A percentile compares a stretch with the other conserved stretches of the same genome.
phyloP scores from a whole-genome alignment of 257 asterid species.

The Verbena officinalis region DNA sequence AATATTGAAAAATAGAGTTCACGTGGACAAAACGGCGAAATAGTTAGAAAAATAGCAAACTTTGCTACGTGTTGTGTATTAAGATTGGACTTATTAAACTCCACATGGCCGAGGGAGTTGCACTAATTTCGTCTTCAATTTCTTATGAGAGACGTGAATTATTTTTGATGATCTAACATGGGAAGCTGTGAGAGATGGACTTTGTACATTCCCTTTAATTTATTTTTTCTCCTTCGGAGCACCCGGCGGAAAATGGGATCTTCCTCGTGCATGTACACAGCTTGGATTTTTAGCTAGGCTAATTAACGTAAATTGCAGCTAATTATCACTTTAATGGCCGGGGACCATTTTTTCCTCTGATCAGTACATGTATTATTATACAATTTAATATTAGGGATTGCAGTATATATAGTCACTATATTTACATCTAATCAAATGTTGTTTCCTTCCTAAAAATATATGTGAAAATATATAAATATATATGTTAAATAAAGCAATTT shows the following conservation, averaged over 20 bases:
- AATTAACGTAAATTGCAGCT: background rate
- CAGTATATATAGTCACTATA: too few relatives aligned
- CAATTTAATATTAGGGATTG: too few relatives aligned
- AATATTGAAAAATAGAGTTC: background rate
- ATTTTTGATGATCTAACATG: constrained; percentile 14
- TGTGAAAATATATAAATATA: too few relatives aligned
- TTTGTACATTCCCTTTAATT: too few relatives aligned
- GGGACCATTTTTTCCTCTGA: background rate
- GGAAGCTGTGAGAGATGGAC: constrained; percentile 19
- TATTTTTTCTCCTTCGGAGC: background rate
- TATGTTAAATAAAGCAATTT: background rate
- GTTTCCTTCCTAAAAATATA: too few relatives aligned
- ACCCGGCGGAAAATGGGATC: constrained; percentile 27
- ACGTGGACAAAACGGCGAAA: too few relatives aligned
- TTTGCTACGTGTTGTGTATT: background rate
- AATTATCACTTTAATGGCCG: background rate
- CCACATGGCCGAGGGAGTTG: background rate
- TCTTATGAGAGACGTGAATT: background rate
- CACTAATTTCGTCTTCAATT: background rate
- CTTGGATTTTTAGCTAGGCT: background rate
- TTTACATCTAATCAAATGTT: background rate
- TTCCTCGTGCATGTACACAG: constrained; percentile 9
- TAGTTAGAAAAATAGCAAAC: background rate
- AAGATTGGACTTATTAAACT: background rate
- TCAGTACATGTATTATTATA: too few relatives aligned